These are phyloP conservation scores for Phlegmacium glaucopus DNA, from an alignment of 768 basidiomycete species.

Conservation along the genomic window DNA sequence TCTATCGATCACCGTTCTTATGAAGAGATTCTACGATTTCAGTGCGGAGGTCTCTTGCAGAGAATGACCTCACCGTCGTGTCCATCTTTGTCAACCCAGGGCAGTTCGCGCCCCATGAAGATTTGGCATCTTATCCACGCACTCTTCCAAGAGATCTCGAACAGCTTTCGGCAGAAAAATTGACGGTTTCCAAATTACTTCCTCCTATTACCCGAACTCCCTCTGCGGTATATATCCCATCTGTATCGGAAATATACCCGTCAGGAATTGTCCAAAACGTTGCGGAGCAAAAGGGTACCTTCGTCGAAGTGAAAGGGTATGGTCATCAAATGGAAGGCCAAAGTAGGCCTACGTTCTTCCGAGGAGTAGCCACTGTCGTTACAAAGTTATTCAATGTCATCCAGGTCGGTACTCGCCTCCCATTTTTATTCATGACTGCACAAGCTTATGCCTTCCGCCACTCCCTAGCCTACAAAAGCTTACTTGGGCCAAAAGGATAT, in stretches of 20 bases:
- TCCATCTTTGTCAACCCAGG: constrained; percentile 99
- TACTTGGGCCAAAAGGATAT: constrained; percentile 99
- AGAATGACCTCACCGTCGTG: constrained; percentile 84
- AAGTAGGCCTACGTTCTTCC: constrained; percentile 87
- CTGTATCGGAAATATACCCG: constrained; percentile 86
- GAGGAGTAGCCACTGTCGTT: constrained; percentile 93
- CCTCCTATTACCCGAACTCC: constrained; percentile 29
- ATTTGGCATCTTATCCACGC: constrained; percentile 86
- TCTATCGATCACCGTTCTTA: neutral
- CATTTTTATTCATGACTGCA: neutral
- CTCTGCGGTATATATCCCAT: constrained; percentile 78
- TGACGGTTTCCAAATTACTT: neutral
- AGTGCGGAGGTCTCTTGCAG: constrained; percentile 75
- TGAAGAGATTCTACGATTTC: too few species aligned
- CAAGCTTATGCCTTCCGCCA: constrained; percentile 3
- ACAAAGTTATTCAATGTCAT: constrained; percentile 93
- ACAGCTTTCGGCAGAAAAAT: constrained; percentile 41
- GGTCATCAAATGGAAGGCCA: constrained; percentile 91
- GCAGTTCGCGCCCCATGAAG: constrained; percentile 96
- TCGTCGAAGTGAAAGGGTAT: constrained; percentile 90
- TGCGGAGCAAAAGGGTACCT: constrained; percentile 76
- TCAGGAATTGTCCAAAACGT: constrained; percentile 82
- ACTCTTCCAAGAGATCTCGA: constrained; percentile 76
- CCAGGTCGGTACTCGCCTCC: constrained; percentile 51
- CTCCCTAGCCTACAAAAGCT: constrained; percentile 76